Percentiles rank a stretch among this genome's conserved stretches.
Evolutionary conservation across 129 eudicot species (phyloP).

Genomic region (Lonicera japonica): DNA sequence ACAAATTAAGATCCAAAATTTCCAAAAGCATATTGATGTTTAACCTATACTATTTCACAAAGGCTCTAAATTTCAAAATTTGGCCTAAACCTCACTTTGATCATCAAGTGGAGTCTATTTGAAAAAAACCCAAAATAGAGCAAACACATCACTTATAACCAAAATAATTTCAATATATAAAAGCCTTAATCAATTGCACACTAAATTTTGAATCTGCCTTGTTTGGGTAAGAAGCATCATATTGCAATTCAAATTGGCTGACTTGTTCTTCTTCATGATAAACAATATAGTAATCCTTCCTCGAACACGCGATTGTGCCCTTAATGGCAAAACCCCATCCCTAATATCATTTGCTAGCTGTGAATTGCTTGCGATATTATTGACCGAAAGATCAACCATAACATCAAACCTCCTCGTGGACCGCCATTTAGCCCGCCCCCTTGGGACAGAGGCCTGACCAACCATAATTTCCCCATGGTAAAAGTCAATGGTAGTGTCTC

Average conservation of each 20-base stretch:
- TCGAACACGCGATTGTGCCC: background rate
- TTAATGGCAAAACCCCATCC: conserved; percentile 11
- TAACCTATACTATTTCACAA: too few species aligned
- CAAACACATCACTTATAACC: too few species aligned
- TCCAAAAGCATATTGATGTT: too few species aligned
- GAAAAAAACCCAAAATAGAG: too few species aligned
- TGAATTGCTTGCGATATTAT: background rate
- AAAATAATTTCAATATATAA: background rate
- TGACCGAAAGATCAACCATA: conserved; percentile 4
- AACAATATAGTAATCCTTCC: conserved; percentile 17
- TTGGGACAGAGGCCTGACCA: conserved; percentile 13
- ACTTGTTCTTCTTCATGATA: conserved; percentile 8
- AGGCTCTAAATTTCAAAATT: too few species aligned
- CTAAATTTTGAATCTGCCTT: background rate
- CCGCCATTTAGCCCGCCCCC: conserved; percentile 13
- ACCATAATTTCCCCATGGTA: conserved; percentile 13
- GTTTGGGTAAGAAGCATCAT: conserved; percentile 8
- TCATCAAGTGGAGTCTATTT: too few species aligned
- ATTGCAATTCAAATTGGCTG: conserved; percentile 21
- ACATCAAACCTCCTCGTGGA: conserved; percentile 19
- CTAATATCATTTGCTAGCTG: conserved; percentile 8
- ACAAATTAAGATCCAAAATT: too few species aligned
- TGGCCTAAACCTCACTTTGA: too few species aligned
- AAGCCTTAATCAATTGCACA: background rate
- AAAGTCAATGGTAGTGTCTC: conserved; percentile 12